Conservation (phyloP, 768 basidiomycete genomes). For the Collybia nuda region DNA sequence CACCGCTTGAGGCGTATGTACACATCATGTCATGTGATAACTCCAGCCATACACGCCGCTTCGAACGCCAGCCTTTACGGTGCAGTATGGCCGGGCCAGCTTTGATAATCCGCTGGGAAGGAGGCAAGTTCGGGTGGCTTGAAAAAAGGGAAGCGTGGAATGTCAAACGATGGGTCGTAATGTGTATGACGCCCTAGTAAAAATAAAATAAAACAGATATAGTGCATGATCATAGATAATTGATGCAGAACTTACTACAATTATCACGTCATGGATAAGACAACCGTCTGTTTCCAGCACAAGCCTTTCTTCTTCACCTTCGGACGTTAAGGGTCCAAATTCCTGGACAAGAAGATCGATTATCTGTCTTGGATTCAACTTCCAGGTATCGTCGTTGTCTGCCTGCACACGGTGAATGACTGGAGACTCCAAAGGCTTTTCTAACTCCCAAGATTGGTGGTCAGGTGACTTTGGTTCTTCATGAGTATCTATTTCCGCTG, state of each 20-base stretch:
- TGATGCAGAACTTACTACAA: slow-evolving; percentile 35
- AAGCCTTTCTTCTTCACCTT: slow-evolving; percentile 47
- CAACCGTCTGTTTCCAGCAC: slow-evolving; percentile 53
- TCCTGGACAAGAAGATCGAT: slow-evolving; percentile 52
- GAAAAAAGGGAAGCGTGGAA: slow-evolving; percentile 66
- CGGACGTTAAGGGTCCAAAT: slow-evolving; percentile 50
- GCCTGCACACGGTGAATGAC: slow-evolving; percentile 23
- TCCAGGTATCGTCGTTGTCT: slow-evolving; percentile 25
- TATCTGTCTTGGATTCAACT: slow-evolving; percentile 45
- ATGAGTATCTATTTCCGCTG: slow-evolving; percentile 6
- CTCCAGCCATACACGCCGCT: slow-evolving; percentile 61
- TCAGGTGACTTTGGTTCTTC: slow-evolving; percentile 19
- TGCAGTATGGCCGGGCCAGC: slow-evolving; percentile 50
- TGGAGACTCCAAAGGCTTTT: slow-evolving; percentile 5
- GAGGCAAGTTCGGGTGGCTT: slow-evolving; percentile 30
- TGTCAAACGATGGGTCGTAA: slow-evolving; percentile 63
- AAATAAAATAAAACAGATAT: slow-evolving; percentile 5
- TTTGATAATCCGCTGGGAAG: slow-evolving; percentile 39
- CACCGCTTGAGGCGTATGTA: slow-evolving; percentile 52
- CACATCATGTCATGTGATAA: slow-evolving; percentile 61
- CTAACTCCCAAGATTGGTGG: background rate
- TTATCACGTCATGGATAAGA: slow-evolving; percentile 45
- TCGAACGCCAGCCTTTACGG: slow-evolving; percentile 40
- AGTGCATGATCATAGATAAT: background rate
- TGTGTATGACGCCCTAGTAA: slow-evolving; percentile 54